Evolutionary conservation across 768 basidiomycete species (phyloP).

Genomic region (Gloeopeniophorella convolvens): DNA sequence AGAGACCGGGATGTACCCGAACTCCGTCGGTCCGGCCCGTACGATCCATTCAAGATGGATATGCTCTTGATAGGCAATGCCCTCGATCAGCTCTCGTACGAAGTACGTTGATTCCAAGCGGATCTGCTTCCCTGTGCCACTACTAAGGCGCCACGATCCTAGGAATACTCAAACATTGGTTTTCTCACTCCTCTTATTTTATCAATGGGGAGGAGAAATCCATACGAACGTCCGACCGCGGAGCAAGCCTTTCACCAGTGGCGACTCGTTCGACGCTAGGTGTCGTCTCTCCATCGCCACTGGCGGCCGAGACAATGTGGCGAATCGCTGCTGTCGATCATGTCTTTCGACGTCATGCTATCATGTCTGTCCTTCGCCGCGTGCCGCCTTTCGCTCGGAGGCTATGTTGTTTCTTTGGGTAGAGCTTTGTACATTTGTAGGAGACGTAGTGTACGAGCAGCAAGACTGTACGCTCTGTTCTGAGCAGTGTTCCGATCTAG

Average conservation of each 20-base stretch:
- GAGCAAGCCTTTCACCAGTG: constrained; percentile 1
- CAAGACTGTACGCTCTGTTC: too few species aligned
- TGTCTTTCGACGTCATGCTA: neutral
- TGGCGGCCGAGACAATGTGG: neutral
- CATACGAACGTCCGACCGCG: neutral
- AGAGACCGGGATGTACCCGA: constrained; percentile 18
- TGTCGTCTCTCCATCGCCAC: neutral
- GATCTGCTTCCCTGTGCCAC: too few species aligned
- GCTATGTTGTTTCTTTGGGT: too few species aligned
- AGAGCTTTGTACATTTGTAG: too few species aligned
- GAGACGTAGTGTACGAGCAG: too few species aligned
- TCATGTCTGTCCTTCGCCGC: neutral
- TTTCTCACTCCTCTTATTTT: neutral
- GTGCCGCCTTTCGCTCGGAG: too few species aligned
- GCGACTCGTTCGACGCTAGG: neutral
- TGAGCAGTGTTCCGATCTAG: too few species aligned
- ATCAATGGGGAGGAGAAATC: neutral
- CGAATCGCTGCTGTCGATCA: neutral
- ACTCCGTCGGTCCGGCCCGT: neutral
- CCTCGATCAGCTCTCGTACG: neutral
- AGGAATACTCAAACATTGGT: neutral
- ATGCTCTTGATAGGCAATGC: constrained; percentile 14
- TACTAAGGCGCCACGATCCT: too few species aligned
- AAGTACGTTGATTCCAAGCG: neutral
- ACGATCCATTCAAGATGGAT: constrained; percentile 21